Evolutionary conservation across 805 yeast genomes (phyloP).

Genomic region (Millerozyma acaciae): DNA sequence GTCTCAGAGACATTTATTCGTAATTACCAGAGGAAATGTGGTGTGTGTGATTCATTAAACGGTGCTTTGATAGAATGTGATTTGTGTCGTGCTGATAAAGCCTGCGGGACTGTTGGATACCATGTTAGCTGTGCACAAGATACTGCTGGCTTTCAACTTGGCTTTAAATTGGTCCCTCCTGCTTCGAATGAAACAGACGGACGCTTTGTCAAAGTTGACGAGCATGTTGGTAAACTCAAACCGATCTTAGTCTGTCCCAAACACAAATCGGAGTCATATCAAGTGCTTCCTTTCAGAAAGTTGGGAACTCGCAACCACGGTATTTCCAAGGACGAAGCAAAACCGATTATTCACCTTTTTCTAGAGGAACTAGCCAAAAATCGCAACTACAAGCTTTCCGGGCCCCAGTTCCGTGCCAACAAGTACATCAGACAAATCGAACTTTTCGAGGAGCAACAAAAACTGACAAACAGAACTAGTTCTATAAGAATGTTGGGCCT

Average conservation of each 20-base stretch:
- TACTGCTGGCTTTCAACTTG: slow-evolving; percentile 42
- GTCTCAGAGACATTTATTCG: slow-evolving; percentile 23
- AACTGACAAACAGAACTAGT: slow-evolving; percentile 1
- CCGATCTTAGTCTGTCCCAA: slow-evolving; percentile 44
- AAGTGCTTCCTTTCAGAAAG: slow-evolving; percentile 23
- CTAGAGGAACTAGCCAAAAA: slow-evolving; percentile 29
- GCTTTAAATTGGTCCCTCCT: slow-evolving; percentile 44
- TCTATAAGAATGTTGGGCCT: slow-evolving; percentile 6
- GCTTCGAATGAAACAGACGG: slow-evolving; percentile 17
- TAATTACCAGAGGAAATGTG: slow-evolving; percentile 36
- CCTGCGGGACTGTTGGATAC: slow-evolving; percentile 7
- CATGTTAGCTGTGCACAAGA: slow-evolving; percentile 63
- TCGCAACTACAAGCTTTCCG: slow-evolving; percentile 17
- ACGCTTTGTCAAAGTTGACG: slow-evolving; percentile 21
- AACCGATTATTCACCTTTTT: slow-evolving; percentile 39
- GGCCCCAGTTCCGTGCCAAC: slow-evolving; percentile 31
- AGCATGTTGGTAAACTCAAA: slow-evolving; percentile 33
- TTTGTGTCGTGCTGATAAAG: slow-evolving; percentile 26
- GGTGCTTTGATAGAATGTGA: slow-evolving; percentile 52
- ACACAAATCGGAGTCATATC: slow-evolving; percentile 24
- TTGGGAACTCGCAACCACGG: slow-evolving; percentile 27
- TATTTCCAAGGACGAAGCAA: slow-evolving; percentile 20
- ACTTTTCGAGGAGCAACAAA: slow-evolving; percentile 13
- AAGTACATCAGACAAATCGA: slow-evolving; percentile 23
- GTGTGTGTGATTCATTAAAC: slow-evolving; percentile 40